A percentile compares a stretch with the other conserved stretches of the same genome.
Evolutionary conservation across 2,329 filamentous ascomycete genomes (phyloP).

Genomic region (Colletotrichum acutatum): DNA sequence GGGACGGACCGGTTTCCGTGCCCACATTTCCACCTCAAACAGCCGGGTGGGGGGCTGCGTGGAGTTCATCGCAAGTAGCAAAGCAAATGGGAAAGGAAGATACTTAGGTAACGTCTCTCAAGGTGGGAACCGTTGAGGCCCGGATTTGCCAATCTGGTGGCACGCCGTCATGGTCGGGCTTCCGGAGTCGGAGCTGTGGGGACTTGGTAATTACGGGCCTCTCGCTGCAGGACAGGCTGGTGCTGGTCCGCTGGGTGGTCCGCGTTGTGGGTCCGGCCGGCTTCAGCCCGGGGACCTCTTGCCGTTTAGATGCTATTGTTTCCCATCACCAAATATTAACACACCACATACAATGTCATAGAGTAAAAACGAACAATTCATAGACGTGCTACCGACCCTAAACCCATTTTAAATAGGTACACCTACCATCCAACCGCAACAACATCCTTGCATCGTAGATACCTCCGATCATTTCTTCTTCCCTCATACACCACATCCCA

Average conservation of each 20-base stretch:
- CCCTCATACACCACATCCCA: neutral
- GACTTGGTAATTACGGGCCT: neutral
- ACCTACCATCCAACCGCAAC: constrained; percentile 7
- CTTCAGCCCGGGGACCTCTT: neutral
- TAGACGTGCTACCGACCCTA: constrained; percentile 9
- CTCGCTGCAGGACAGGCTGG: neutral
- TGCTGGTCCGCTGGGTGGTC: neutral
- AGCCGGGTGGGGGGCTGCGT: neutral
- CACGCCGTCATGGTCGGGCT: neutral
- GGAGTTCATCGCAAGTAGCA: neutral
- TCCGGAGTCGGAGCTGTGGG: neutral
- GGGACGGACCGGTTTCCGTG: neutral
- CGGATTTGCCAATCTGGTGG: neutral
- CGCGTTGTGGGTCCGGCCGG: neutral
- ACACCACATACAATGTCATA: too few species aligned
- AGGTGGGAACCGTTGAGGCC: neutral
- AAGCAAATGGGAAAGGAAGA: neutral
- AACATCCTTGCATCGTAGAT: too few species aligned
- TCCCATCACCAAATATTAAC: neutral
- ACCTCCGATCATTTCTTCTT: neutral
- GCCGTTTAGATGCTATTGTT: neutral
- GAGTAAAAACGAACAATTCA: neutral
- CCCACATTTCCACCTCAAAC: neutral
- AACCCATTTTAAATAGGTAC: constrained; percentile 10
- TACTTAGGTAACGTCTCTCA: too few species aligned